These are phyloP conservation scores for Millerago galiae DNA, from an alignment of 805 yeast species.

Conservation along the genomic window DNA sequence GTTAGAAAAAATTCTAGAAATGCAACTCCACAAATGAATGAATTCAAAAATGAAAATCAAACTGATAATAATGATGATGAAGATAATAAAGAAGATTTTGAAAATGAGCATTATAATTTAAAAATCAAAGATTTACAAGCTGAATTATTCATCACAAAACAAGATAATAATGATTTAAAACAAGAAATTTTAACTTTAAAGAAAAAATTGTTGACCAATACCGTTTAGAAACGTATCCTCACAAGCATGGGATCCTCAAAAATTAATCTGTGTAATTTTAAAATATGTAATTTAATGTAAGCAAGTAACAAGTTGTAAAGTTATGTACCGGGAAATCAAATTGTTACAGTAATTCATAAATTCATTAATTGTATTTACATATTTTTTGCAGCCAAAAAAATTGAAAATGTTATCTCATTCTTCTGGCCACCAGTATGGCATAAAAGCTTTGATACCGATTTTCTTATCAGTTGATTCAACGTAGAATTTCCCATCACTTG, in stretches of 20 bases:
- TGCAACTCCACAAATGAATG: constrained; percentile 20
- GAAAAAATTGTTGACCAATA: constrained; percentile 39
- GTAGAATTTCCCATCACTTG: constrained; percentile 26
- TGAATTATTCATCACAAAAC: constrained; percentile 70
- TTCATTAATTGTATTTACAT: neutral
- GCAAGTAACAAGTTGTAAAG: too few species aligned
- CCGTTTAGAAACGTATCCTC: too few species aligned
- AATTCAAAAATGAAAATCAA: constrained; percentile 15
- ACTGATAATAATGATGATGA: constrained; percentile 26
- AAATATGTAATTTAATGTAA: neutral
- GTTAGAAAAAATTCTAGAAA: constrained; percentile 30
- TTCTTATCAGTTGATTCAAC: constrained; percentile 24
- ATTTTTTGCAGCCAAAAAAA: too few species aligned
- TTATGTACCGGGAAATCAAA: too few species aligned
- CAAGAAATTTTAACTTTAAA: constrained; percentile 52
- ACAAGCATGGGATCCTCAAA: too few species aligned
- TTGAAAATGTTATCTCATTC: neutral
- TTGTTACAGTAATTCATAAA: neutral
- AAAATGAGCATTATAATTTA: constrained; percentile 58
- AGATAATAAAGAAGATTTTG: constrained; percentile 24
- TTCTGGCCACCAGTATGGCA: constrained; percentile 75
- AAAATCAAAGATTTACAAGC: constrained; percentile 80
- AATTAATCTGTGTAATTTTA: neutral
- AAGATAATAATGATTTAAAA: constrained; percentile 76
- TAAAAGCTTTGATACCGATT: constrained; percentile 44